phyloP scores from a whole-genome alignment of 1,284 basidiomycete species.

The Ustilago vetiveriae region DNA sequence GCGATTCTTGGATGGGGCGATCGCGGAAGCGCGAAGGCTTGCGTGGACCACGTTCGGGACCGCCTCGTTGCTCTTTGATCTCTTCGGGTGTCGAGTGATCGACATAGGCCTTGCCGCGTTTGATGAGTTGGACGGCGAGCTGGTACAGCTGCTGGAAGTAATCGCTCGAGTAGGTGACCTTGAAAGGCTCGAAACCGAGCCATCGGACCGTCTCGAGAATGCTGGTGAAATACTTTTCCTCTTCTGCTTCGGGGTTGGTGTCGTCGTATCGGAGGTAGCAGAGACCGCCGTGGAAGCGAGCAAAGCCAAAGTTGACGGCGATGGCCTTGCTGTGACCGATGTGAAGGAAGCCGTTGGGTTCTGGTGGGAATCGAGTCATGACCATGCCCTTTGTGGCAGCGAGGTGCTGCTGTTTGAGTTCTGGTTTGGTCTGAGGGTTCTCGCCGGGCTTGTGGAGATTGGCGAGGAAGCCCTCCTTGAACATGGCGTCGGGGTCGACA shows the following conservation, averaged over 20 bases:
- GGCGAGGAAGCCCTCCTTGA: slow-evolving; percentile 94
- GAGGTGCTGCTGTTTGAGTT: slow-evolving; percentile 84
- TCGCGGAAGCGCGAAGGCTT: slow-evolving; percentile 86
- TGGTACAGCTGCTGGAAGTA: slow-evolving; percentile 91
- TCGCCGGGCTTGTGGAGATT: slow-evolving; percentile 91
- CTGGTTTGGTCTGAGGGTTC: slow-evolving; percentile 85
- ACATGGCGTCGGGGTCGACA: slow-evolving; percentile 74
- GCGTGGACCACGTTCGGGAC: slow-evolving; percentile 82
- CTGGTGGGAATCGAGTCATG: slow-evolving; percentile 96
- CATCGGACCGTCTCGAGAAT: slow-evolving; percentile 95
- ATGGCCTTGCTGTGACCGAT: slow-evolving; percentile 98
- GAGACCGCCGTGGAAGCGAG: slow-evolving; percentile 86
- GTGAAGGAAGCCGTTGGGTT: slow-evolving; percentile 96
- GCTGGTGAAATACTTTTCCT: slow-evolving; percentile 93
- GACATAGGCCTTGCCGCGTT: slow-evolving; percentile 90
- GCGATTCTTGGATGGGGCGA: slow-evolving; percentile 83
- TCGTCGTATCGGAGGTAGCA: slow-evolving; percentile 97
- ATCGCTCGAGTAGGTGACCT: slow-evolving; percentile 98
- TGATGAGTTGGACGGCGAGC: slow-evolving; percentile 89
- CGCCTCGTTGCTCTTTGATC: slow-evolving; percentile 85
- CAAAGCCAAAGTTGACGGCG: slow-evolving; percentile 97
- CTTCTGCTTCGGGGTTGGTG: slow-evolving; percentile 98
- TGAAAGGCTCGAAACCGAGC: slow-evolving; percentile 98
- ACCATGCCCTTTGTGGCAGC: slow-evolving; percentile 83
- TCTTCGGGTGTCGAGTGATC: slow-evolving; percentile 96